Base-by-base conservation (phyloP, 345 rosid genomes). In the Citrus reticulata region DNA sequence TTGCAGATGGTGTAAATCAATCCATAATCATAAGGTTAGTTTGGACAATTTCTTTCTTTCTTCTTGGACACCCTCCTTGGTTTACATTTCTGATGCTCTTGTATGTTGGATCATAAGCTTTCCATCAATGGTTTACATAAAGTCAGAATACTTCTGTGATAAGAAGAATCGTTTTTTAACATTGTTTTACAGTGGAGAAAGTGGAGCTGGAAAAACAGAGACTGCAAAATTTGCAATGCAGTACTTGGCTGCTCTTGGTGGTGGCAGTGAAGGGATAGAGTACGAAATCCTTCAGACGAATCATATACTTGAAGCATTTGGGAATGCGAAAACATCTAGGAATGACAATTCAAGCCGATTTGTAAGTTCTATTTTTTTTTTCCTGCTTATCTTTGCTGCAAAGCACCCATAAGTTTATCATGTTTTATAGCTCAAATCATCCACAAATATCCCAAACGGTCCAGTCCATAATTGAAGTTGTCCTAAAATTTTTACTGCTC, bases 121-220 rank as follows among this genome's bases (percentile, higher is more conserved):
- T 19, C 54, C 60, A 46, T 70, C 68, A 22, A 25, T 42, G 19
- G 40, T 65, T 75, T 30, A 14, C 61, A 65, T 63, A 74, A 7
- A 76, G 25, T 46, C 72, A 46, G 66, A 66, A 67, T 57, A 35
- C 63, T 75, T 37, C 30, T 62, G 32, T 9, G 70, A 32, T 64
- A 30, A 64, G 42, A 20, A 25, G 65, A 30, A 25, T 83, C 57
- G 70, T 39, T 40, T 78, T 68, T 73, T 42, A 59, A 46, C 34
- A 49, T 68, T 69, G 64, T 77, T 80, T 74, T 86, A 59, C 91
- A 97, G 99, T 79, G 99, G 99, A 70, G 98, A 92, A 90, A 94
- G 98, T 85, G 99, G 99, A 70, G 89, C 99, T 73, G 99, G 98
- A 65, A 97, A 97, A 86, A 97, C 98, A 4, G 99, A 97, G 88